phyloP scores from a whole-genome alignment of 1,139 yeast genomes.

The Yamadazyma oceani region DNA sequence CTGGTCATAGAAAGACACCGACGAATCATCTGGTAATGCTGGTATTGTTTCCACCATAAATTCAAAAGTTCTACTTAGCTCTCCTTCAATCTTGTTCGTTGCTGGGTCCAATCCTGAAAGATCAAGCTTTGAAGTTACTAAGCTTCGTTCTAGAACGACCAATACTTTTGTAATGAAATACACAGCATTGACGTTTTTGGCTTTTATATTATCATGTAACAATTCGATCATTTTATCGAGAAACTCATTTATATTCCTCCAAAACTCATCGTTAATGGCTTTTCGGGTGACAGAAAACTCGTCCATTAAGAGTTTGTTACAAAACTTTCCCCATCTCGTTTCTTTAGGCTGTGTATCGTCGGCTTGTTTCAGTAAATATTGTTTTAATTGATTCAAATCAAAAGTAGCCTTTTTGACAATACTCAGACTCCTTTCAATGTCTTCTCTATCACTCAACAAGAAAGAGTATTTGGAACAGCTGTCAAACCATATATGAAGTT shows the following conservation, averaged over 20 bases:
- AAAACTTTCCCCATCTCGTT: slow-evolving; percentile 12
- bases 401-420: slow-evolving; percentile 1
- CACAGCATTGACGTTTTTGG: background rate
- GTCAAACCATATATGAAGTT: slow-evolving; percentile 11
- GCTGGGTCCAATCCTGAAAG: background rate
- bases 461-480: slow-evolving; percentile 3
- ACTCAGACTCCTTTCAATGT: background rate
- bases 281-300: slow-evolving; percentile 6
- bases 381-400: slow-evolving; percentile 6
- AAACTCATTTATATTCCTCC: slow-evolving; percentile 5
- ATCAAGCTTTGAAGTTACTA: slow-evolving; percentile 2
- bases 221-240: slow-evolving; percentile 1
- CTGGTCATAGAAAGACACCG: slow-evolving; percentile 13
- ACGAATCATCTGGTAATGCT: slow-evolving; percentile 1
- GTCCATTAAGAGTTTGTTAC: slow-evolving; percentile 7
- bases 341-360: slow-evolving; percentile 3
- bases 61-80: slow-evolving; percentile 7
- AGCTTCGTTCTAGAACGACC: slow-evolving; percentile 8
- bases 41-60: slow-evolving; percentile 14
- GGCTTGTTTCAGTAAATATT: slow-evolving; percentile 6
- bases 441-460: slow-evolving; percentile 2
- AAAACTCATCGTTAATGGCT: slow-evolving; percentile 3
- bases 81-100: background rate
- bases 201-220: background rate
- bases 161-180: slow-evolving; percentile 7